Conservation (phyloP, 2,329 filamentous ascomycete species). For the Fonsecaea erecta region DNA sequence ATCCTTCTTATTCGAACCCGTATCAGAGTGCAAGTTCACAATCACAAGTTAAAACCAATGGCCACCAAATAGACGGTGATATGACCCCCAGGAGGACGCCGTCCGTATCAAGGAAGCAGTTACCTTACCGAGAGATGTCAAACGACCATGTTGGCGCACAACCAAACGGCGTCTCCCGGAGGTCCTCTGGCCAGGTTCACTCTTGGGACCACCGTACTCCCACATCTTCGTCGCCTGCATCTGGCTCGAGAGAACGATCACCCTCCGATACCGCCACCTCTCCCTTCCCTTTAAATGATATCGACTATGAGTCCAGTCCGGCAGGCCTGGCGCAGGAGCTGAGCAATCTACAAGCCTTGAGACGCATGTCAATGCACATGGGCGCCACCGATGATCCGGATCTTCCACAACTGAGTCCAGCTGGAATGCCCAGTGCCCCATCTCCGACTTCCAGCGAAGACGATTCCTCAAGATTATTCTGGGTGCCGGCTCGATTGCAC, state of each 20-base stretch:
- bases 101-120: constrained; percentile 28
- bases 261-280: constrained; percentile 60
- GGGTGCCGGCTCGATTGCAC: constrained; percentile 93
- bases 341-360: constrained; percentile 86
- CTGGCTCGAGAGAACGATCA: constrained; percentile 60
- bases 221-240: constrained; percentile 61
- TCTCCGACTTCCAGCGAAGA: constrained; percentile 69
- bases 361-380: constrained; percentile 94
- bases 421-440: constrained; percentile 50
- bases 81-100: constrained; percentile 18
- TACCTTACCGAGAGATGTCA: constrained; percentile 27
- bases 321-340: constrained; percentile 89
- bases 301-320: constrained; percentile 88
- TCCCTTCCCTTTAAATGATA: constrained; percentile 75
- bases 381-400: constrained; percentile 65
- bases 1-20: constrained; percentile 13
- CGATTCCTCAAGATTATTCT: constrained; percentile 85
- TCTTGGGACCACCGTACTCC: constrained; percentile 51
- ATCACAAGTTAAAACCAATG: constrained; percentile 18
- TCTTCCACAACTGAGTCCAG: constrained; percentile 49
- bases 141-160: constrained; percentile 25
- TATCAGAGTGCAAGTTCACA: constrained; percentile 16
- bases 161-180: constrained; percentile 43
- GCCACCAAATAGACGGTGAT: constrained; percentile 14
- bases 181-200: constrained; percentile 38